phyloP scores from a whole-genome alignment of 495 filamentous ascomycete genomes.

The Lophiostoma macrostomum region DNA sequence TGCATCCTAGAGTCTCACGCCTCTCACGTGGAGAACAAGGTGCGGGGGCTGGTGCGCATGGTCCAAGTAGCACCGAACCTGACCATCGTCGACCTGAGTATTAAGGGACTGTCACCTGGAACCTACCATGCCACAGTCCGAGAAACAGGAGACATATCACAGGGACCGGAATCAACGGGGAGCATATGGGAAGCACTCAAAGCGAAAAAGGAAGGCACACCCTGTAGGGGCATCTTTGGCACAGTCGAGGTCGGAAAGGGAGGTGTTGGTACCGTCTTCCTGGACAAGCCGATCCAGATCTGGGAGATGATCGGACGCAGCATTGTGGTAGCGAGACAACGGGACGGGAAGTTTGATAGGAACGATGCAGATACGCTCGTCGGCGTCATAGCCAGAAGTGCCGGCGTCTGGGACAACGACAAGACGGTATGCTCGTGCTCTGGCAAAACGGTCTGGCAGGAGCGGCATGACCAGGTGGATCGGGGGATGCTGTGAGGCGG shows the following conservation, averaged over 20 bases:
- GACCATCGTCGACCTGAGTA: slow-evolving; percentile 82
- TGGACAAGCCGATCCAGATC: slow-evolving; percentile 76
- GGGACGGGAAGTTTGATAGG: slow-evolving; percentile 53
- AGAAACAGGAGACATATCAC: slow-evolving; percentile 83
- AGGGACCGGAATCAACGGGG: slow-evolving; percentile 75
- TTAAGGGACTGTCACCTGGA: slow-evolving; percentile 80
- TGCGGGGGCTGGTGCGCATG: slow-evolving; percentile 45
- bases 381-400: slow-evolving; percentile 89
- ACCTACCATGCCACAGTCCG: slow-evolving; percentile 79
- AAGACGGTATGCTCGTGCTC: slow-evolving; percentile 95
- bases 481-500: slow-evolving; percentile 73
- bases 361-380: slow-evolving; percentile 81
- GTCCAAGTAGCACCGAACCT: slow-evolving; percentile 49
- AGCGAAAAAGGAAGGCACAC: slow-evolving; percentile 47
- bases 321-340: slow-evolving; percentile 70
- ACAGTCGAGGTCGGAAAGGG: slow-evolving; percentile 64
- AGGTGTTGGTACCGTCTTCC: slow-evolving; percentile 70
- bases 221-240: slow-evolving; percentile 67
- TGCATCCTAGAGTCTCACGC: slow-evolving; percentile 94
- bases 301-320: slow-evolving; percentile 96
- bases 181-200: slow-evolving; percentile 69
- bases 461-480: slow-evolving; percentile 81
- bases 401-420: slow-evolving; percentile 97
- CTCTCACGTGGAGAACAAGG: slow-evolving; percentile 38
- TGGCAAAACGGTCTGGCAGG: slow-evolving; percentile 97